Conservation (phyloP, 176 grass and related monocot species). For the Avena sativa region DNA sequence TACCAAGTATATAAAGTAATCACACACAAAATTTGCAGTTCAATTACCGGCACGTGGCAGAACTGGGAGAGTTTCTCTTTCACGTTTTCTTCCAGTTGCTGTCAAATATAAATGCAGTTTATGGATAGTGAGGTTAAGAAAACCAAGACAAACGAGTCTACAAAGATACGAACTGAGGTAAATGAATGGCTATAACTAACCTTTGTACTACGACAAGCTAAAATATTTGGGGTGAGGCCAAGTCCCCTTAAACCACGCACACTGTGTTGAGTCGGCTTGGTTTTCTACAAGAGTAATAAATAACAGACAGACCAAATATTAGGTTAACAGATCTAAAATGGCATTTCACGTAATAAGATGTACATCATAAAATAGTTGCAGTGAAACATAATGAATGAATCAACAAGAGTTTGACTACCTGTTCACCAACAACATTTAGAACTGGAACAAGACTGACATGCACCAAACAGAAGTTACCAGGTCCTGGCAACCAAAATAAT, state of each 20-base stretch:
- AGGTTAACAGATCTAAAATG: background rate
- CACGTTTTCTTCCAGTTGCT: slow-evolving; percentile 72
- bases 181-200: slow-evolving; percentile 34
- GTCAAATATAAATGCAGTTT: slow-evolving; percentile 27
- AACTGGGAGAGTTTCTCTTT: slow-evolving; percentile 90
- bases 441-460: slow-evolving; percentile 92
- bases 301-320: background rate
- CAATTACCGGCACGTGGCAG: slow-evolving; percentile 81
- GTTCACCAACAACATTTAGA: slow-evolving; percentile 87
- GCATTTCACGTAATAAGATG: background rate
- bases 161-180: background rate
- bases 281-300: slow-evolving; percentile 61
- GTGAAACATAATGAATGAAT: slow-evolving; percentile 16
- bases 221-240: slow-evolving; percentile 77
- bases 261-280: slow-evolving; percentile 89
- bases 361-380: background rate
- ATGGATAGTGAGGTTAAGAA: slow-evolving; percentile 6
- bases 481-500: slow-evolving; percentile 55
- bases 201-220: slow-evolving; percentile 82
- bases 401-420: slow-evolving; percentile 49
- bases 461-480: slow-evolving; percentile 80
- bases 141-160: slow-evolving; percentile 24
- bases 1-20: slow-evolving; percentile 1
- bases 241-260: slow-evolving; percentile 81
- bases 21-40: slow-evolving; percentile 1